Conservation (phyloP, 495 filamentous ascomycete genomes). For the Penicillium canescens region DNA sequence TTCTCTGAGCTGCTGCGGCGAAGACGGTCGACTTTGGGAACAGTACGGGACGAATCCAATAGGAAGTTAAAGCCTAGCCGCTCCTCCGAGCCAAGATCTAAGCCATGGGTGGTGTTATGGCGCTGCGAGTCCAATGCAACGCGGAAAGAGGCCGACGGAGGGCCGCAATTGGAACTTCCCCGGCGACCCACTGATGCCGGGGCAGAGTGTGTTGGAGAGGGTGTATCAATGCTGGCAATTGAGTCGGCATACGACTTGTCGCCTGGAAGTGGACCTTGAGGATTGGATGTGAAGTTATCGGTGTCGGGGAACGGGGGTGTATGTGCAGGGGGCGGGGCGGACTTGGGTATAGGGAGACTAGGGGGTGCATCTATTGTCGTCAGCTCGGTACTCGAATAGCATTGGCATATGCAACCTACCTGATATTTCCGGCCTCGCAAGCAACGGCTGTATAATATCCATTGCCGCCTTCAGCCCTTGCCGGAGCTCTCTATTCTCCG, state of each 20-base stretch:
- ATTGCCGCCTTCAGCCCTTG: slow-evolving; percentile 59
- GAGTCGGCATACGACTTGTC: slow-evolving; percentile 35
- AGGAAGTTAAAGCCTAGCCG: slow-evolving; percentile 69
- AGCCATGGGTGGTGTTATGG: slow-evolving; percentile 52
- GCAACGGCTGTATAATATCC: slow-evolving; percentile 64
- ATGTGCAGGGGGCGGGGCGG: slow-evolving; percentile 22
- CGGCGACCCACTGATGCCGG: slow-evolving; percentile 28
- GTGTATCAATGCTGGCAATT: slow-evolving; percentile 34
- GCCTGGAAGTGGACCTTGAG: slow-evolving; percentile 13
- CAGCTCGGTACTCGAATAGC: not conserved
- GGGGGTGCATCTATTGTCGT: slow-evolving; percentile 15
- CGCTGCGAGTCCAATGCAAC: slow-evolving; percentile 51
- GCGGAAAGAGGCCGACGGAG: slow-evolving; percentile 27
- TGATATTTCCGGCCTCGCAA: slow-evolving; percentile 32
- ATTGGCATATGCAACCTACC: slow-evolving; percentile 16
- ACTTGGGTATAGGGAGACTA: slow-evolving; percentile 15
- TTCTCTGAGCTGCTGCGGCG: slow-evolving; percentile 31
- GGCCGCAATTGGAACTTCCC: slow-evolving; percentile 26
- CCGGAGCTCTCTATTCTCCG: slow-evolving; percentile 70
- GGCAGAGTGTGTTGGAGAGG: slow-evolving; percentile 38
- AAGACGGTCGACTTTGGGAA: slow-evolving; percentile 39
- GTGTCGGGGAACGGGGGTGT: slow-evolving; percentile 28
- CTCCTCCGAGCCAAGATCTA: slow-evolving; percentile 58
- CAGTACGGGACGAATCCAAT: slow-evolving; percentile 53
- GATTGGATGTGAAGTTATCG: slow-evolving; percentile 17